Percentiles rank a stretch among this genome's conserved stretches.
These are phyloP conservation scores for Vicia villosa DNA, from an alignment of 306 rosid species.

Conservation along the genomic window DNA sequence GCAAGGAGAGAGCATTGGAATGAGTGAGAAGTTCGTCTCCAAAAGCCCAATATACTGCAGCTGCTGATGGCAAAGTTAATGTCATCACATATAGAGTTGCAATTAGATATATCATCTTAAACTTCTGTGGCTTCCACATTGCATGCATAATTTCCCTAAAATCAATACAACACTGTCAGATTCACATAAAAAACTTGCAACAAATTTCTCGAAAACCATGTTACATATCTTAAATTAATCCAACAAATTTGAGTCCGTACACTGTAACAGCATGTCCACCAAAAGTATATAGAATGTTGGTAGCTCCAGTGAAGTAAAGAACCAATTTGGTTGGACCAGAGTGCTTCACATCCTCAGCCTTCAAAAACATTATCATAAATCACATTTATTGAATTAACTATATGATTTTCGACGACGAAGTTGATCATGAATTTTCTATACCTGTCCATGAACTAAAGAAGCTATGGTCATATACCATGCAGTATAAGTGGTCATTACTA, in stretches of 20 bases:
- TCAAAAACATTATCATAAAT: slow-evolving; percentile 15
- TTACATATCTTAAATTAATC: not conserved
- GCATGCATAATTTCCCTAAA: slow-evolving; percentile 97
- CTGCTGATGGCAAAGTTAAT: slow-evolving; percentile 88
- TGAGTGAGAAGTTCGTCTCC: slow-evolving; percentile 91
- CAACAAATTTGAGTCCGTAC: slow-evolving; percentile 47
- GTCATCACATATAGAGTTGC: slow-evolving; percentile 94
- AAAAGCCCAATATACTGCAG: slow-evolving; percentile 95
- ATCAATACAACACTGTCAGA: slow-evolving; percentile 24
- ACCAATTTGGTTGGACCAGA: slow-evolving; percentile 88
- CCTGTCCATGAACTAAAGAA: slow-evolving; percentile 89
- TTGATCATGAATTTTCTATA: slow-evolving; percentile 20
- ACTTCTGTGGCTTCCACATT: slow-evolving; percentile 99
- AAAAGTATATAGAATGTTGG: slow-evolving; percentile 96
- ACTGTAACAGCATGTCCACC: slow-evolving; percentile 99
- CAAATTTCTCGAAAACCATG: not conserved
- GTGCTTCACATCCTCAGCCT: slow-evolving; percentile 95
- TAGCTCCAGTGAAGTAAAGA: slow-evolving; percentile 96
- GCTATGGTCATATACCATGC: slow-evolving; percentile 98
- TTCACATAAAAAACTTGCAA: not conserved
- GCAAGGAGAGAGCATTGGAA: slow-evolving; percentile 86
- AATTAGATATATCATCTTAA: slow-evolving; percentile 82
- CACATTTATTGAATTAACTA: not conserved
- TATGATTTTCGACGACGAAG: not conserved
- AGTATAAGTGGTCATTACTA: slow-evolving; percentile 88